These are phyloP conservation scores for Suillus americanus DNA, from an alignment of 768 basidiomycete genomes.

Conservation along the genomic window DNA sequence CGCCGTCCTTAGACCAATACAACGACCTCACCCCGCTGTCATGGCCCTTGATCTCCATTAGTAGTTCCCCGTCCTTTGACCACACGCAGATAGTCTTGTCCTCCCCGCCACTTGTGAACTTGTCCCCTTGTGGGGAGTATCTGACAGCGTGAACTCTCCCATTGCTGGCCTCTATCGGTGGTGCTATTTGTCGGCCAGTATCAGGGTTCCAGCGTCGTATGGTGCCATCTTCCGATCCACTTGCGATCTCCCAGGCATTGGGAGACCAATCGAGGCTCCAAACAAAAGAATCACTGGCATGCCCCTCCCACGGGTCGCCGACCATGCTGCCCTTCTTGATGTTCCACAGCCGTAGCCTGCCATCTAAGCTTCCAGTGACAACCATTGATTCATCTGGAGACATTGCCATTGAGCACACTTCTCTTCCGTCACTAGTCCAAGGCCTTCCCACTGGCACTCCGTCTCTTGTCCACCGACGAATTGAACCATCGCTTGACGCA, in stretches of 20 bases:
- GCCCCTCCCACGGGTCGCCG: no score
- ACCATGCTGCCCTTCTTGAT: no score
- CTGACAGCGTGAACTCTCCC: neutral
- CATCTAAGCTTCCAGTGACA: neutral
- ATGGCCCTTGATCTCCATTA: neutral
- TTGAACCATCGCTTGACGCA: neutral
- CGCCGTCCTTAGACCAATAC: neutral
- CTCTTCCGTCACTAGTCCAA: neutral
- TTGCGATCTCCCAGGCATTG: neutral
- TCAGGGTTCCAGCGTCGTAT: neutral
- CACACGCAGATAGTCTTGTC: neutral
- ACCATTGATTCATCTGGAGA: neutral
- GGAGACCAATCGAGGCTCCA: no score
- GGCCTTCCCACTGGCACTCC: neutral
- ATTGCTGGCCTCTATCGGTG: neutral
- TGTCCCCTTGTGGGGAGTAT: neutral
- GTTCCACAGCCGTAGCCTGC: neutral
- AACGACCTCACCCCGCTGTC: neutral
- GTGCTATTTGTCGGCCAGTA: neutral
- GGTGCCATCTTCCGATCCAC: neutral
- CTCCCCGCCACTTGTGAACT: neutral
- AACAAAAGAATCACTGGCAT: no score
- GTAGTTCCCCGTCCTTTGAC: neutral
- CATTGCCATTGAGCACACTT: rapidly evolving
- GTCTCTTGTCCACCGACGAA: neutral